Base-by-base conservation (phyloP, 768 basidiomycete species). In the Leccinum uliginosum region DNA sequence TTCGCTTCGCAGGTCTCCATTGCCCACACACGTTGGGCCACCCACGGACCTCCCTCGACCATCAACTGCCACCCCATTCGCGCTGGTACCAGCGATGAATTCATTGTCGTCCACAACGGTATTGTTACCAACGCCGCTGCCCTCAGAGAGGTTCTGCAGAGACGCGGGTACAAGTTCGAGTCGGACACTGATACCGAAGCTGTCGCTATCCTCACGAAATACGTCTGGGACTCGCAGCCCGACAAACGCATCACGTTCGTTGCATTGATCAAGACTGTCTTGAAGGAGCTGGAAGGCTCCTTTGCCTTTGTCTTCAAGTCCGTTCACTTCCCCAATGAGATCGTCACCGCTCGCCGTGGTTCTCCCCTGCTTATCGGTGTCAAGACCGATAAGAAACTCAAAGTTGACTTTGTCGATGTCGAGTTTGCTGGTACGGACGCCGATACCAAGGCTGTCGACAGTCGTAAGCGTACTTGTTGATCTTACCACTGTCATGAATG, bases 291-390 rank as follows among this genome's bases (percentile, higher is more conserved):
- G 45, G 93, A 99, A 77, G 97, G 97, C 43, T 98, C 97, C 3
- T 99, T 98, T 65, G 97, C 97, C 17, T 96, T 99, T 74, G 94
- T 98, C 64, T 98, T 99, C 89, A 98, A 97, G 78, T 97, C 94
- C 6, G 74, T 72, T 32, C 94, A 98, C 77, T 99, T 85, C 80
- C 97, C 97, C 44, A 91, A 96, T 63, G 91, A 98, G 73, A 84
- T 95, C 61, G 95, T 98, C 60, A 91, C 91, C 51, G 93, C 95
- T 56, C 93, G 95, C 65, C 91, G 97, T 67, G 97, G 97, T 64
- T 98, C 96, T 14, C 97, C 97, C 27, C 84, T 99, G 29, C 76
- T 98, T 56, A 85, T 99, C 67, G 97, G 97, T 77, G 96, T 99
- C 70, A 98, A 98, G 86, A 98, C 97, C 17, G 96, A 99, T 72